A percentile compares a stretch with the other conserved stretches of the same genome.
Evolutionary conservation across 768 basidiomycete species (phyloP).

Genomic region (Lactifluus subvellereus): DNA sequence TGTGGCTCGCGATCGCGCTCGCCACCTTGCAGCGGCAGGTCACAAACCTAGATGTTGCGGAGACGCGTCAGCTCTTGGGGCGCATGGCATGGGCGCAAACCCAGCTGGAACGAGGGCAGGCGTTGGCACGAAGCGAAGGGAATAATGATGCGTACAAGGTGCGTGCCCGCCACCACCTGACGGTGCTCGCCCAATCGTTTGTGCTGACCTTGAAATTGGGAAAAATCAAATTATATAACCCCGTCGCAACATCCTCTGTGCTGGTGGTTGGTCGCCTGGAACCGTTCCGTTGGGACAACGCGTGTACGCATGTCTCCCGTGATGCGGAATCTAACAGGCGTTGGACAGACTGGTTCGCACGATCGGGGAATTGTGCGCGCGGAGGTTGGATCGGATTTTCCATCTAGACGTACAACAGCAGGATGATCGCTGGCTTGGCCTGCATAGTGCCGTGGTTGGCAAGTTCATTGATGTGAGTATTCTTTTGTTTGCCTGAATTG

Average conservation of each 20-base stretch:
- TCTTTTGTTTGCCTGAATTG: constrained; percentile 17
- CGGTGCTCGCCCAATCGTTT: not conserved
- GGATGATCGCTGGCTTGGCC: constrained; percentile 8
- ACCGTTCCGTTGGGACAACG: constrained; percentile 14
- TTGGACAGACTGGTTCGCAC: constrained; percentile 15
- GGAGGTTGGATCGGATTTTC: constrained; percentile 21
- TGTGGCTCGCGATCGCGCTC: constrained; percentile 20
- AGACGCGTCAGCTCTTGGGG: not conserved
- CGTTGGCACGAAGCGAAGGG: not conserved
- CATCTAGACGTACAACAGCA: constrained; percentile 9
- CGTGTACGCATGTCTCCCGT: constrained; percentile 15
- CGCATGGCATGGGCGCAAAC: constrained; percentile 12
- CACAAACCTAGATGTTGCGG: not conserved
- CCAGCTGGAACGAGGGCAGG: constrained; percentile 13
- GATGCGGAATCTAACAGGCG: constrained; percentile 16
- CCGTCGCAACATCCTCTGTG: not conserved
- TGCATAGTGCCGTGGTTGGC: constrained; percentile 17
- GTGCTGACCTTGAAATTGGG: constrained; percentile 11
- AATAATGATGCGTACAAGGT: constrained; percentile 9
- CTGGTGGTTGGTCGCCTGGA: constrained; percentile 2
- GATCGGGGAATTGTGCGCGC: constrained; percentile 19
- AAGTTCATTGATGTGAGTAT: constrained; percentile 23
- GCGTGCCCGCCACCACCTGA: not conserved
- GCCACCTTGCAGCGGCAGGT: constrained; percentile 6
- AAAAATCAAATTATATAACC: constrained; percentile 12